These are phyloP conservation scores for Solanum habrochaites DNA, from an alignment of 257 asterid genomes.

Conservation along the genomic window DNA sequence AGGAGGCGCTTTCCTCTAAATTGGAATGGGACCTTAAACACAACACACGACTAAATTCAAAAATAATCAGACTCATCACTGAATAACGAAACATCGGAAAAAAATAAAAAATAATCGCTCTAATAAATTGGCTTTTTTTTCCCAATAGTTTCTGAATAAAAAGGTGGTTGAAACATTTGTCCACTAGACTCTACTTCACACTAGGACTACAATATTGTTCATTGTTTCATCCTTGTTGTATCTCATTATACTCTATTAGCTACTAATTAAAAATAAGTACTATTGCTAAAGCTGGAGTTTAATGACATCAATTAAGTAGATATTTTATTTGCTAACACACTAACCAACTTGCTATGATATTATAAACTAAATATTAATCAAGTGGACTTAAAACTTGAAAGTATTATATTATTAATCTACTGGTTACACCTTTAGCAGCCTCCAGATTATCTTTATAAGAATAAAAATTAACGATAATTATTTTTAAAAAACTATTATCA, in stretches of 20 bases:
- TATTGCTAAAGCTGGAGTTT: background rate
- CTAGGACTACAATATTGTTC: background rate
- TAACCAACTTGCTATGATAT: background rate
- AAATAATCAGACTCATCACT: no score
- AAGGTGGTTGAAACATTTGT: no score
- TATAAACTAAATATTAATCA: background rate
- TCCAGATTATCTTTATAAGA: background rate
- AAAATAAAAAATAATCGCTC: background rate
- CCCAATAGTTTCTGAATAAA: background rate
- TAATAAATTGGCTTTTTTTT: background rate
- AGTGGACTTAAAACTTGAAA: background rate
- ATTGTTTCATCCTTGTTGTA: background rate
- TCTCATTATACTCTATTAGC: background rate
- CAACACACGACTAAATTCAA: rapidly evolving
- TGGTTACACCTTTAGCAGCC: background rate
- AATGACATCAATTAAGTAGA: background rate
- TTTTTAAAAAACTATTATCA: background rate
- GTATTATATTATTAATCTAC: no score
- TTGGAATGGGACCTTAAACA: no score
- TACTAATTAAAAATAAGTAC: background rate
- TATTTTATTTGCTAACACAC: background rate
- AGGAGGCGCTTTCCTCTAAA: no score
- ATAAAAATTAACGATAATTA: background rate
- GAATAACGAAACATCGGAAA: no score
- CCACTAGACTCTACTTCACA: background rate